phyloP scores from a whole-genome alignment of 2,329 filamentous ascomycete genomes.

The Apiospora hydei region DNA sequence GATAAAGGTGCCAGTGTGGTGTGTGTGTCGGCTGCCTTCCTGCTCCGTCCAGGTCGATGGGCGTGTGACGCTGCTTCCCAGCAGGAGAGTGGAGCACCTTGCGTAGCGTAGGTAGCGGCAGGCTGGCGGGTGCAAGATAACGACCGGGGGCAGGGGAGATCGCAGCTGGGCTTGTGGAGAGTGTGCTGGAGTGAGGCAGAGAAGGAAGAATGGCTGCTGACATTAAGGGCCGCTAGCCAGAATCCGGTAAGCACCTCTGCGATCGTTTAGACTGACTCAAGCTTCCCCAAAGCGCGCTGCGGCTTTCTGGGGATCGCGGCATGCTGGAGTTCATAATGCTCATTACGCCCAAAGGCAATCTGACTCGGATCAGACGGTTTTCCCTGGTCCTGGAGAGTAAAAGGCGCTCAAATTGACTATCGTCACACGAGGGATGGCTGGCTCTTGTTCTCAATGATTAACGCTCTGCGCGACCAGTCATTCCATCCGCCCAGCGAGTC shows the following conservation, averaged over 20 bases:
- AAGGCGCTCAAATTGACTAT: not conserved
- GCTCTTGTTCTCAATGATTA: not conserved
- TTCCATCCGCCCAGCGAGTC: not conserved
- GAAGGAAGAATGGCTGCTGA: conserved; percentile 5
- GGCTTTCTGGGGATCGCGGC: conserved; percentile 14
- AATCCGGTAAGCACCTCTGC: conserved; percentile 8
- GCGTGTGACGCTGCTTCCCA: conserved; percentile 19
- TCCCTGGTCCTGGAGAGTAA: not conserved
- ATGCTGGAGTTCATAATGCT: not conserved
- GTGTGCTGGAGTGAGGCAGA: not conserved
- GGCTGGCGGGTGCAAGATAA: conserved; percentile 19
- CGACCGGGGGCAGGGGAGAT: conserved; percentile 16
- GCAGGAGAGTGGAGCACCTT: conserved; percentile 13
- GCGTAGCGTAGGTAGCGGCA: conserved; percentile 17
- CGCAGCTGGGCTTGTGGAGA: conserved; percentile 19
- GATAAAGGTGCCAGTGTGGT: conserved; percentile 12
- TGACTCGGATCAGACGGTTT: conserved; percentile 1
- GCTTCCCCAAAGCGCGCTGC: conserved; percentile 12
- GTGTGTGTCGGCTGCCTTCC: conserved; percentile 17
- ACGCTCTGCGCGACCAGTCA: conserved; percentile 2
- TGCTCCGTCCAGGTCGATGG: conserved; percentile 19
- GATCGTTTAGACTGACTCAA: conserved; percentile 17
- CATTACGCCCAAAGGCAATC: not conserved
- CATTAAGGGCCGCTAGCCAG: not conserved
- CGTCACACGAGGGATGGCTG: not conserved